A percentile compares a stretch with the other conserved stretches of the same genome.
Conservation (phyloP, 2,329 filamentous ascomycete species). For the Madurella fahalii region DNA sequence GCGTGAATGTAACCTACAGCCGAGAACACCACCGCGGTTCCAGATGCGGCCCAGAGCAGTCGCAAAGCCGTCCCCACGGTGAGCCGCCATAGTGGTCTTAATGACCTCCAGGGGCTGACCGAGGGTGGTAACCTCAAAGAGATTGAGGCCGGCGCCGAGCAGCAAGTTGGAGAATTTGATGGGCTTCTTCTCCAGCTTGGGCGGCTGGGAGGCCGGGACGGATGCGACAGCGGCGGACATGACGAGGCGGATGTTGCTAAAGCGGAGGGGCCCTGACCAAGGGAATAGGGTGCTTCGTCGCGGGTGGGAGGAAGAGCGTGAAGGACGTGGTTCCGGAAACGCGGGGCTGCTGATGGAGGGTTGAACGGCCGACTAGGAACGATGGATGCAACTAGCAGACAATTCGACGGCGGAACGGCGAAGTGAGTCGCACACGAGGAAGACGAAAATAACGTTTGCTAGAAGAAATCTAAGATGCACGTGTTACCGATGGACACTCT, state of each 20-base stretch:
- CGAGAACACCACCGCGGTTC: constrained; percentile 86
- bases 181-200: constrained; percentile 91
- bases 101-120: constrained; percentile 89
- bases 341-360: not conserved
- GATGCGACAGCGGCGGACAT: constrained; percentile 60
- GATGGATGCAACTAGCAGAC: not conserved
- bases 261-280: constrained; percentile 89
- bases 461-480: constrained; percentile 15
- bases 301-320: constrained; percentile 32
- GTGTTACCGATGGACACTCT: constrained; percentile 21
- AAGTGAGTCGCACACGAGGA: constrained; percentile 2
- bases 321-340: constrained; percentile 17
- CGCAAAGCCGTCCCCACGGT: constrained; percentile 82
- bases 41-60: constrained; percentile 83
- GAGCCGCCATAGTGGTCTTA: constrained; percentile 99
- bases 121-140: constrained; percentile 77
- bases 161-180: constrained; percentile 99
- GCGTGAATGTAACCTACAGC: constrained; percentile 64
- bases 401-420: not conserved
- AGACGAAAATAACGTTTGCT: constrained; percentile 1
- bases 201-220: constrained; percentile 44
- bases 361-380: not conserved
- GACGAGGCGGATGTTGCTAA: constrained; percentile 47
- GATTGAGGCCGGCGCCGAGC: constrained; percentile 86
- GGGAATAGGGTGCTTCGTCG: constrained; percentile 89